Percentiles rank a stretch among this genome's conserved stretches.
Conservation (phyloP, 345 rosid genomes). For the Punica granatum region DNA sequence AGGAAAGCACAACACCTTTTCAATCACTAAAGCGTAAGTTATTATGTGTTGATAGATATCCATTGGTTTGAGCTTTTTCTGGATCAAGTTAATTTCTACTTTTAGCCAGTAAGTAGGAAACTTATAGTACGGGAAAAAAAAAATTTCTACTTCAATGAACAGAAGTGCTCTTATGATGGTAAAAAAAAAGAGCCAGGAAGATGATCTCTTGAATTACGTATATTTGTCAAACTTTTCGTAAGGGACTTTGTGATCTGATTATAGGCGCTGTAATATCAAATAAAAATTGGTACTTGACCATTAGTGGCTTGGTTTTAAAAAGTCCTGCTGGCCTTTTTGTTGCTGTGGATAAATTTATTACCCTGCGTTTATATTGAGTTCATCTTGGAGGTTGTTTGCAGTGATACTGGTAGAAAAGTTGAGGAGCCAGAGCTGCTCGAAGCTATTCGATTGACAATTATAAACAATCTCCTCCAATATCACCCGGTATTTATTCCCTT, state of each 20-base stretch:
- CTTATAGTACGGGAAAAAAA: background rate
- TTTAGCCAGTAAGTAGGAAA: background rate
- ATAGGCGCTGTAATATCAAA: no score
- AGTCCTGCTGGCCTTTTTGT: background rate
- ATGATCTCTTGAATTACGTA: background rate
- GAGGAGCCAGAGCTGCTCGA: slow-evolving; percentile 94
- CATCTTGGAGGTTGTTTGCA: slow-evolving; percentile 23
- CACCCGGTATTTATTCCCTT: slow-evolving; percentile 60
- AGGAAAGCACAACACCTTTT: slow-evolving; percentile 85
- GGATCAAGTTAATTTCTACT: background rate
- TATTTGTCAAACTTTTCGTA: background rate
- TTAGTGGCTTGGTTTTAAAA: background rate
- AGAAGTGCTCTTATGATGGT: background rate
- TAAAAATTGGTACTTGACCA: no score
- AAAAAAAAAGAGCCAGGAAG: background rate
- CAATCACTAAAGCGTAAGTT: slow-evolving; percentile 79
- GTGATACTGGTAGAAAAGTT: slow-evolving; percentile 87
- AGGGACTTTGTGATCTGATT: no score
- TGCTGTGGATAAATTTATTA: background rate
- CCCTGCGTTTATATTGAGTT: background rate
- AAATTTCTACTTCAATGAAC: background rate
- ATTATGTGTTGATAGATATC: background rate
- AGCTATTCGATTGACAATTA: slow-evolving; percentile 91
- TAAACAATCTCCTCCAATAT: slow-evolving; percentile 78
- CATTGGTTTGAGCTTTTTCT: background rate